phyloP scores from a whole-genome alignment of 345 rosid species.

The Eucalyptus decipiens region DNA sequence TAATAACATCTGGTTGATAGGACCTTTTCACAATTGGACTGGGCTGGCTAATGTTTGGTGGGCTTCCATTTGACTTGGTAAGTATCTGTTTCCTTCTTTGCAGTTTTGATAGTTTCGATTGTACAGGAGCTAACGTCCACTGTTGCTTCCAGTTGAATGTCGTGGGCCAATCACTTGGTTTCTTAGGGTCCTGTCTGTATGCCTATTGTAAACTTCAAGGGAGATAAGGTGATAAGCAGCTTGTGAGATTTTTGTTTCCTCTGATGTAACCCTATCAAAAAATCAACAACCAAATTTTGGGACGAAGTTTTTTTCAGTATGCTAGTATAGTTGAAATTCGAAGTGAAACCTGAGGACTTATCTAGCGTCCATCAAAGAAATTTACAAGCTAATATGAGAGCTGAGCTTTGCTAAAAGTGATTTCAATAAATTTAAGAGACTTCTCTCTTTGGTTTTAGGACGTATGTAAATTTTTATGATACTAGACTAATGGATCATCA shows the following conservation, averaged over 20 bases:
- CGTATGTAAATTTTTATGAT: background rate
- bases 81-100: background rate
- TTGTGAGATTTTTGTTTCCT: background rate
- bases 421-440: background rate
- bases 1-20: slow-evolving; percentile 5
- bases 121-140: background rate
- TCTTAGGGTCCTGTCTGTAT: slow-evolving; percentile 40
- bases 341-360: background rate
- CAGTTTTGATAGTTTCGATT: background rate
- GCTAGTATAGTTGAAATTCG: background rate
- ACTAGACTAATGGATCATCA: background rate
- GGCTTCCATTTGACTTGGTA: slow-evolving; percentile 59
- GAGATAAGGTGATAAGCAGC: background rate
- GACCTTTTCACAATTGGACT: slow-evolving; percentile 61
- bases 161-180: slow-evolving; percentile 40
- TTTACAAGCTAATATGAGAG: background rate
- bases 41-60: slow-evolving; percentile 74
- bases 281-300: background rate
- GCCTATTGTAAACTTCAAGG: slow-evolving; percentile 44
- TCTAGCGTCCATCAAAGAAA: background rate
- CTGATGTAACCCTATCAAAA: background rate
- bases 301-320: background rate
- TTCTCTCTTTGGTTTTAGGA: background rate
- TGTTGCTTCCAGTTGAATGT: slow-evolving; percentile 34
- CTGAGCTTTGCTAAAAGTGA: background rate